Conservation (phyloP, 768 basidiomycete species). For the Tulasnella sp. region DNA sequence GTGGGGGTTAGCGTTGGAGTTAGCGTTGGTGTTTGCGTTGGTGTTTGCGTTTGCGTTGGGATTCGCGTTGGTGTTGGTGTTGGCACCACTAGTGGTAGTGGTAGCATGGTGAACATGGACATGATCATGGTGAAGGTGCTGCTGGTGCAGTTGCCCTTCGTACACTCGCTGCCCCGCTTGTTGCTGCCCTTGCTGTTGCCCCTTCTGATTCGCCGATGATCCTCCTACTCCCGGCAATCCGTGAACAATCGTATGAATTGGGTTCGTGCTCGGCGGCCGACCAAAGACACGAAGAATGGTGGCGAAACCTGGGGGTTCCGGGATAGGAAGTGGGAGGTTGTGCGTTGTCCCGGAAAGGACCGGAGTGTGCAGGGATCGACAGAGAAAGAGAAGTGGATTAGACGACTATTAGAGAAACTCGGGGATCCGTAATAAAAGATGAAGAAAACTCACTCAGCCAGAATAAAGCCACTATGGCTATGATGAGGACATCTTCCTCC, state of each 20-base stretch:
- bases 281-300: constrained; percentile 25
- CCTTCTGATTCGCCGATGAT: background rate
- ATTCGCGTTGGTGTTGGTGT: background rate
- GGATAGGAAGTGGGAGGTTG: background rate
- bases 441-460: constrained; percentile 19
- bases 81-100: background rate
- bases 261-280: background rate
- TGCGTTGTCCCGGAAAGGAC: background rate
- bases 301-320: constrained; percentile 22
- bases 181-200: background rate
- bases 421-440: background rate
- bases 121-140: background rate
- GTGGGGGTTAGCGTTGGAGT: background rate
- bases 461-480: constrained; percentile 24
- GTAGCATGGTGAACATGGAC: background rate
- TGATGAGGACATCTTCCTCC: constrained; percentile 27
- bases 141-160: constrained; percentile 3
- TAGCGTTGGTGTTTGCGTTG: background rate
- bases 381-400: background rate
- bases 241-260: background rate
- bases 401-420: background rate
- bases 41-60: background rate
- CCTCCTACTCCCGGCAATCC: background rate
- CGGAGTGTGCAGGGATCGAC: background rate
- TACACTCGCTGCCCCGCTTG: background rate